These are phyloP conservation scores for Tolypocladium guangdongense DNA, from an alignment of 2,329 filamentous ascomycete species.

Conservation along the genomic window DNA sequence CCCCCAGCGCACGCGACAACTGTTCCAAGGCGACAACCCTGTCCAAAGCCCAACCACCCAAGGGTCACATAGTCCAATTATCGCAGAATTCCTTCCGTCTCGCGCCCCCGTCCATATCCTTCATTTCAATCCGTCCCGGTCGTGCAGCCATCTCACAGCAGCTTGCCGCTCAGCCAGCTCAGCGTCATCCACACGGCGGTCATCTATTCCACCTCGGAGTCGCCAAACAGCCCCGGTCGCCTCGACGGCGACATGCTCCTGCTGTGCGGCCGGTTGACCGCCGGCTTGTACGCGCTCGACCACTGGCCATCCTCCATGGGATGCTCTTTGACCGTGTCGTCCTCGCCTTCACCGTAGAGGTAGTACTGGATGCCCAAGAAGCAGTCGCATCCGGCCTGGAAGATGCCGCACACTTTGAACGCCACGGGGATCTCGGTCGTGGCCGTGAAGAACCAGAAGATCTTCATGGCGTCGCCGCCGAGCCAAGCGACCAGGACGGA, in stretches of 20 bases:
- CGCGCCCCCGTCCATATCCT: not conserved
- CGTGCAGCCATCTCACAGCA: not conserved
- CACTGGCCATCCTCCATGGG: slow-evolving; percentile 22
- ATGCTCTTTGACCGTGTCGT: slow-evolving; percentile 25
- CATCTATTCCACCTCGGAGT: slow-evolving; percentile 18
- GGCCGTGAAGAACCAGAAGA: slow-evolving; percentile 74
- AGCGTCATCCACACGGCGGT: slow-evolving; percentile 3
- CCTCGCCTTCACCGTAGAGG: slow-evolving; percentile 49
- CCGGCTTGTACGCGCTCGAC: slow-evolving; percentile 18
- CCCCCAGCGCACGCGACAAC: too few relatives aligned
- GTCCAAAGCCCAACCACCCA: not conserved
- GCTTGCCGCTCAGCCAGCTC: slow-evolving; percentile 1
- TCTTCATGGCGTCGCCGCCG: slow-evolving; percentile 73
- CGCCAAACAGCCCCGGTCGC: slow-evolving; percentile 26
- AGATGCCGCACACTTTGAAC: slow-evolving; percentile 74
- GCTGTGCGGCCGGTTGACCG: slow-evolving; percentile 16
- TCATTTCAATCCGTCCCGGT: not conserved
- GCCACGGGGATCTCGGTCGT: slow-evolving; percentile 60
- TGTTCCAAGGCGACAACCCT: not conserved
- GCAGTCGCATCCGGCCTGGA: slow-evolving; percentile 67
- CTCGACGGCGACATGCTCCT: slow-evolving; percentile 28
- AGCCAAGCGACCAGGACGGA: slow-evolving; percentile 72
- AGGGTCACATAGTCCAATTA: too few relatives aligned
- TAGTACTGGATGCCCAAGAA: slow-evolving; percentile 67
- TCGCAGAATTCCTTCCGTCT: not conserved